These are phyloP conservation scores for Nothophaeocryptopus gaeumannii DNA, from an alignment of 2,329 filamentous ascomycete species.

Conservation along the genomic window DNA sequence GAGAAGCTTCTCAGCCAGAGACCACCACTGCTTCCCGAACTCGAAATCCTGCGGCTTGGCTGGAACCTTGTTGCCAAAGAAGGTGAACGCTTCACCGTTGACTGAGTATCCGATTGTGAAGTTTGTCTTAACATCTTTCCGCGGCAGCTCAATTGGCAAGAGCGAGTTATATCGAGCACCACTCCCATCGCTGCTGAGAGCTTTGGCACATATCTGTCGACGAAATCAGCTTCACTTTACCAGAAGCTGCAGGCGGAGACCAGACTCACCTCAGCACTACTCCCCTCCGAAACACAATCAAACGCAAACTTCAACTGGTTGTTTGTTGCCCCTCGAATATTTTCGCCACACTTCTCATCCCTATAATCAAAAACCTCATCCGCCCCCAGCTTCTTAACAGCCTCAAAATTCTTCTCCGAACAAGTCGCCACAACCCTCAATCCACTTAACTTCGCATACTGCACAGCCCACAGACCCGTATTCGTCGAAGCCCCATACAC, in stretches of 20 bases:
- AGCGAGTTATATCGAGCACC: slow-evolving; percentile 19
- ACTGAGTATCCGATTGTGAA: slow-evolving; percentile 25
- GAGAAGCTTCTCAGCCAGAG: slow-evolving; percentile 39
- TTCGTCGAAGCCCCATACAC: slow-evolving; percentile 44
- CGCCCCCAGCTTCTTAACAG: slow-evolving; percentile 45
- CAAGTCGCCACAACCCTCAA: slow-evolving; percentile 43
- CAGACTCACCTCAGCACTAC: slow-evolving; percentile 11
- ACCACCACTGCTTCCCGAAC: slow-evolving; percentile 42
- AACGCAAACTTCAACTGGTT: slow-evolving; percentile 15
- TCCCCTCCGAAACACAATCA: slow-evolving; percentile 16
- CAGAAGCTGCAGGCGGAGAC: background rate
- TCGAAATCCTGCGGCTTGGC: slow-evolving; percentile 21
- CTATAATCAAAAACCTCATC: slow-evolving; percentile 50
- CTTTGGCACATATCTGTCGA: slow-evolving; percentile 21
- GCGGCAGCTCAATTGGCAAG: slow-evolving; percentile 18
- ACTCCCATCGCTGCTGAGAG: slow-evolving; percentile 12
- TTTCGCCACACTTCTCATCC: slow-evolving; percentile 38
- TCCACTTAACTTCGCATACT: slow-evolving; percentile 45
- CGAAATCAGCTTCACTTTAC: background rate
- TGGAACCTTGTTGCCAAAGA: slow-evolving; percentile 15
- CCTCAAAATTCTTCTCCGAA: slow-evolving; percentile 47
- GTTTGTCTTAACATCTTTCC: slow-evolving; percentile 17
- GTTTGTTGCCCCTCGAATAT: slow-evolving; percentile 38
- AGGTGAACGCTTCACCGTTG: slow-evolving; percentile 19
- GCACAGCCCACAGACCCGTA: slow-evolving; percentile 49